Evolutionary conservation across 2,329 filamentous ascomycete species (phyloP).

Genomic region (Helotiales sp.): DNA sequence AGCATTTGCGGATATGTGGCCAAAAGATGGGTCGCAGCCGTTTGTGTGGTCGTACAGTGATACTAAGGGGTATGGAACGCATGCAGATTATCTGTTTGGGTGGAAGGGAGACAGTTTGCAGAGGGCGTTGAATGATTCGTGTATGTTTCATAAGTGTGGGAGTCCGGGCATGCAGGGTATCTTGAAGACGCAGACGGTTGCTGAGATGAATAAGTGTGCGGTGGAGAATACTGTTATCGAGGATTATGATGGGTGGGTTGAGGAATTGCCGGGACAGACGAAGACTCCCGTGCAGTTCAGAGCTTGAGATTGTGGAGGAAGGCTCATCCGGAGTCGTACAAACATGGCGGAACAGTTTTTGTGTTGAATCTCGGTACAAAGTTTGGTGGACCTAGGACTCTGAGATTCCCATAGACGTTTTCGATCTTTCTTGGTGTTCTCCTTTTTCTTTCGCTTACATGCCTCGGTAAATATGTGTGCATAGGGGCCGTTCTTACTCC

Average conservation of each 20-base stretch:
- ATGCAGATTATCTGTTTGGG: constrained; percentile 11
- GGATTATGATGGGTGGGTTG: constrained; percentile 9
- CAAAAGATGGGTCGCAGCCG: constrained; percentile 22
- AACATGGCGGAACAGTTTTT: not conserved
- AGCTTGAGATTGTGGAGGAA: not conserved
- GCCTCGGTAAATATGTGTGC: too few species aligned
- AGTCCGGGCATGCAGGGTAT: not conserved
- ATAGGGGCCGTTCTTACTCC: too few species aligned
- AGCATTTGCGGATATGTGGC: constrained; percentile 24
- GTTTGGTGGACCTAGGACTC: too few species aligned
- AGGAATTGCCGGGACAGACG: not conserved
- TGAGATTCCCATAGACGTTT: too few species aligned
- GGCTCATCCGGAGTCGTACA: too few species aligned
- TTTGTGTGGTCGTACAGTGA: constrained; percentile 25
- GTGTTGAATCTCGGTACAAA: too few species aligned
- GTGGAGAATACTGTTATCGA: not conserved
- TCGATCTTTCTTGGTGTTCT: too few species aligned
- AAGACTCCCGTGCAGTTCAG: not conserved
- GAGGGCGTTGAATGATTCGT: constrained; percentile 10
- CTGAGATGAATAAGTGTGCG: constrained; percentile 6
- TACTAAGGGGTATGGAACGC: constrained; percentile 4
- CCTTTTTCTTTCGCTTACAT: too few species aligned
- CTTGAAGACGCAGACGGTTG: constrained; percentile 6
- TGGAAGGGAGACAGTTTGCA: constrained; percentile 14
- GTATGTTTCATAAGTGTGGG: constrained; percentile 10